Evolutionary conservation across 371 early-diverging fungal species (phyloP).

Genomic region (Rhizopus stolonifer): DNA sequence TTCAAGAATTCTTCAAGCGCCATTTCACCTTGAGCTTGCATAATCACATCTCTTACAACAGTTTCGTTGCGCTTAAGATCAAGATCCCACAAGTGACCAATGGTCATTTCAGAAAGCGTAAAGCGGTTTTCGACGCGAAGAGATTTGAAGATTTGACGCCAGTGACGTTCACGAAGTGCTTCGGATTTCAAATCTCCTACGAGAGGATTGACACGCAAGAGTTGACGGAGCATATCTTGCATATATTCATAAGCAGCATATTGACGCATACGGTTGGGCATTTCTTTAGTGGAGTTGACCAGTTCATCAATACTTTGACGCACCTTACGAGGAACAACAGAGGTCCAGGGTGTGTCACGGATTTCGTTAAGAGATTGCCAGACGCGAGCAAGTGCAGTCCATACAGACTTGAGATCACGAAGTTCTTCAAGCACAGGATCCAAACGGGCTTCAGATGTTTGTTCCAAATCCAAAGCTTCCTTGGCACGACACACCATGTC

Average conservation of each 20-base stretch:
- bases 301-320: slow-evolving; percentile 87
- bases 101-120: slow-evolving; percentile 80
- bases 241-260: slow-evolving; percentile 97
- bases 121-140: slow-evolving; percentile 74
- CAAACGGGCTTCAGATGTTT: slow-evolving; percentile 68
- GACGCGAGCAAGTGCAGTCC: slow-evolving; percentile 81
- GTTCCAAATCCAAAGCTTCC: slow-evolving; percentile 87
- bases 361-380: slow-evolving; percentile 87
- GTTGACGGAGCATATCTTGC: slow-evolving; percentile 77
- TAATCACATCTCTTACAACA: slow-evolving; percentile 81
- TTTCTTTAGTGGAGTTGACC: slow-evolving; percentile 78
- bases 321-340: slow-evolving; percentile 88
- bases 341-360: slow-evolving; percentile 87
- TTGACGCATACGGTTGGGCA: slow-evolving; percentile 94
- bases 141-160: slow-evolving; percentile 89
- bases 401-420: slow-evolving; percentile 91
- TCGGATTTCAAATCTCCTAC: slow-evolving; percentile 94
- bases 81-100: slow-evolving; percentile 95
- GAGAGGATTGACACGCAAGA: slow-evolving; percentile 80
- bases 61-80: slow-evolving; percentile 88
- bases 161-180: slow-evolving; percentile 96
- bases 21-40: slow-evolving; percentile 98
- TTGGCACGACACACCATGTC: slow-evolving; percentile 92
- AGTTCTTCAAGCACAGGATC: slow-evolving; percentile 92
- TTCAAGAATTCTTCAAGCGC: slow-evolving; percentile 97